Conservation (phyloP, 306 rosid species). For the Quercus glauca region DNA sequence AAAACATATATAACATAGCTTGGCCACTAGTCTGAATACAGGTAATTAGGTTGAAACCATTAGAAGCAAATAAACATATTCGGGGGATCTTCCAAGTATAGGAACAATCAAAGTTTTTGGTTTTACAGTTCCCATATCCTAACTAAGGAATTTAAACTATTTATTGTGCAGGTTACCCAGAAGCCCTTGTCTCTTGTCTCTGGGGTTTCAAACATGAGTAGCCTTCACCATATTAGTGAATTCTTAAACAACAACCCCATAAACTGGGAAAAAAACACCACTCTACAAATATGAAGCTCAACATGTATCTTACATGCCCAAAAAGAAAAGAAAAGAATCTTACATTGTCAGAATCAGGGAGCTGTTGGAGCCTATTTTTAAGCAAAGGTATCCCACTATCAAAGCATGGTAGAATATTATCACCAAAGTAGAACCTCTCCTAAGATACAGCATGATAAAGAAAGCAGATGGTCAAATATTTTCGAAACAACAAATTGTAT, state of each 20-base stretch:
- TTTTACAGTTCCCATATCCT: background rate
- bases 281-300: background rate
- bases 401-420: conserved; percentile 91
- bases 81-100: background rate
- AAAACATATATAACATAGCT: conserved; percentile 4
- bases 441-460: conserved; percentile 29
- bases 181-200: background rate
- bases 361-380: conserved; percentile 77
- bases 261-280: background rate
- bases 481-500: background rate
- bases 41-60: background rate
- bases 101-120: background rate
- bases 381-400: conserved; percentile 97
- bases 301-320: background rate
- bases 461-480: conserved; percentile 12
- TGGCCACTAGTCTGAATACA: background rate
- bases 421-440: conserved; percentile 99
- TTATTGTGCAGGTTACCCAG: background rate
- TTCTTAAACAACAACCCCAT: background rate
- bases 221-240: background rate
- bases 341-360: conserved; percentile 94
- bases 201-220: background rate
- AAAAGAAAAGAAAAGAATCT: conserved; percentile 17
- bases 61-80: background rate
- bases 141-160: background rate